Evolutionary conservation across 306 rosid genomes (phyloP).

Genomic region (Lathyrus tuberosus): DNA sequence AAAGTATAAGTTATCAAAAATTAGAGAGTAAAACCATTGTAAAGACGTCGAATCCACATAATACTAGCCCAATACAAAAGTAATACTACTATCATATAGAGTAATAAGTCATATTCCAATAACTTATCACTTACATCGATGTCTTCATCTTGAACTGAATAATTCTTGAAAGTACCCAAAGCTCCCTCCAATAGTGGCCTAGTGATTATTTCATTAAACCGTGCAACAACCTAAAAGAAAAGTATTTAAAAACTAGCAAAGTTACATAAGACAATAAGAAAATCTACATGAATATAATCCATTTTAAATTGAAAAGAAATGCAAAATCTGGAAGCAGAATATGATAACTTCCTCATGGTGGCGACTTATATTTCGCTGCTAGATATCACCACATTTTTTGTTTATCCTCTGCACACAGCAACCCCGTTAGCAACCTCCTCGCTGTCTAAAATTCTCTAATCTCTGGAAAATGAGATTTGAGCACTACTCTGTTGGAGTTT

Average conservation of each 20-base stretch:
- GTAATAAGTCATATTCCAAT: conserved; percentile 16
- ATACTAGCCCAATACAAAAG: too few species aligned
- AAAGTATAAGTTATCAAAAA: too few species aligned
- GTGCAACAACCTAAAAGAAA: conserved; percentile 77
- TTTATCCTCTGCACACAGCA: conserved; percentile 4
- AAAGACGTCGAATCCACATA: too few species aligned
- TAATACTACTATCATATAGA: neutral
- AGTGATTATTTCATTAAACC: conserved; percentile 89
- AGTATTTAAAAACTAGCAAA: conserved; percentile 19
- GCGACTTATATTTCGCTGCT: conserved; percentile 11
- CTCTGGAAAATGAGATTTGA: conserved; percentile 14
- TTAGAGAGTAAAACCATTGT: too few species aligned
- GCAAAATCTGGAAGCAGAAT: conserved; percentile 29
- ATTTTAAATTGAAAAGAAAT: conserved; percentile 25
- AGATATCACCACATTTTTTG: neutral
- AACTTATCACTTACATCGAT: conserved; percentile 63
- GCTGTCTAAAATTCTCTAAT: neutral
- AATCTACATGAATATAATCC: conserved; percentile 16
- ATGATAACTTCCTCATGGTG: conserved; percentile 24
- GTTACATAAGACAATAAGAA: conserved; percentile 13
- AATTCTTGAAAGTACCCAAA: conserved; percentile 73
- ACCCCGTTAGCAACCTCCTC: conserved; percentile 8
- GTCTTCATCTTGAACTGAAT: conserved; percentile 81
- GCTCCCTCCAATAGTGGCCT: conserved; percentile 91
- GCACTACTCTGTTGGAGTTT: conserved; percentile 11